Conservation (phyloP, 139 green algal species). For the Chlorella sp. region DNA sequence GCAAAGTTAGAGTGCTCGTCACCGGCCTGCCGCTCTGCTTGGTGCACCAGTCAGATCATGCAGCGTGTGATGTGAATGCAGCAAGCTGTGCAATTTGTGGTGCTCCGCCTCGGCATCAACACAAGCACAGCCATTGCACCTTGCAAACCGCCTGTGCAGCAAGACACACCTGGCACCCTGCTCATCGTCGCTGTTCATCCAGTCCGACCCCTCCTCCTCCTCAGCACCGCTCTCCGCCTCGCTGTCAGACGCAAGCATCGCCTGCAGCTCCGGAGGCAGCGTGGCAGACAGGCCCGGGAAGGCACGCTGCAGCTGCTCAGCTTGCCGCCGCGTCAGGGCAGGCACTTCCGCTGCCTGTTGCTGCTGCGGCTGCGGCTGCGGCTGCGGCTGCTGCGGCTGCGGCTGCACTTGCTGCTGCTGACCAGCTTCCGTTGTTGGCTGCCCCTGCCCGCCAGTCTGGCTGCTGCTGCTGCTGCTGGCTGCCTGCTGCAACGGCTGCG, state of each 20-base stretch:
- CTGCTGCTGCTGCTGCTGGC: neutral
- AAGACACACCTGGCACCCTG: neutral
- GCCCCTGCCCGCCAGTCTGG: neutral
- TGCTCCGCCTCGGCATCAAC: neutral
- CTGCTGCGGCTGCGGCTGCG: neutral
- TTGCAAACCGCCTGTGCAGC: too few relatives aligned
- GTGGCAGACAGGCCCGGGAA: conserved; percentile 36
- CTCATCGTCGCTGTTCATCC: conserved; percentile 38
- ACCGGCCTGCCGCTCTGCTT: too few relatives aligned
- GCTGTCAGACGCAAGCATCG: neutral
- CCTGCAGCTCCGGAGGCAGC: conserved; percentile 40
- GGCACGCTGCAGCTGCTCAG: conserved; percentile 28
- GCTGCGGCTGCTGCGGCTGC: neutral
- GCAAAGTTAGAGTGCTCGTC: too few relatives aligned
- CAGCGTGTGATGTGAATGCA: neutral
- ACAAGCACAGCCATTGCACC: too few relatives aligned
- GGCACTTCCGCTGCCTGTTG: neutral
- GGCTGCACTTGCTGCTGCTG: neutral
- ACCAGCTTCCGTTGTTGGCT: too few relatives aligned
- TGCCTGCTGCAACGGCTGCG: neutral
- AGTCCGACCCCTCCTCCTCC: conserved; percentile 14
- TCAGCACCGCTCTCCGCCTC: conserved; percentile 18
- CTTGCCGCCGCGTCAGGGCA: neutral
- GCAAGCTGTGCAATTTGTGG: neutral
- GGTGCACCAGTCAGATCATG: neutral